A percentile compares a stretch with the other conserved stretches of the same genome.
These are phyloP conservation scores for Venturia effusa DNA, from an alignment of 2,329 filamentous ascomycete species.

Conservation along the genomic window DNA sequence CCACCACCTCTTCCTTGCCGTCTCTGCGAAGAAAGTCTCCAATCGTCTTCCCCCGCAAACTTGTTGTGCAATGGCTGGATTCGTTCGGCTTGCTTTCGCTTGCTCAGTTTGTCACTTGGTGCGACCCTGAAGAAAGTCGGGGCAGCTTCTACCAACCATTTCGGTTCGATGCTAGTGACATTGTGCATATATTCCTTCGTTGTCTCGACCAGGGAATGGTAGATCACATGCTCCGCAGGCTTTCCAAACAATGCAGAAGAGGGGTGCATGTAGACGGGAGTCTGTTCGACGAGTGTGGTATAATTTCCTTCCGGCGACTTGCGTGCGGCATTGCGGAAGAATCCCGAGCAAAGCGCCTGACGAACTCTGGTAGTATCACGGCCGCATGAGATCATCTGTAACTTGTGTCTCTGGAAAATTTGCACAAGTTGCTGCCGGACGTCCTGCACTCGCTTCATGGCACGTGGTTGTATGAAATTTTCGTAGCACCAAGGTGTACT, in stretches of 20 bases:
- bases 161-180: constrained; percentile 87
- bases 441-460: constrained; percentile 81
- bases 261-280: constrained; percentile 89
- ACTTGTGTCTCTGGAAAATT: constrained; percentile 88
- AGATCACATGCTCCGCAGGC: constrained; percentile 92
- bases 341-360: constrained; percentile 80
- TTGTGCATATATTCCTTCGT: constrained; percentile 98
- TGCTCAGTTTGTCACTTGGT: constrained; percentile 72
- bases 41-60: constrained; percentile 86
- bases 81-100: constrained; percentile 85
- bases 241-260: constrained; percentile 89
- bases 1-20: constrained; percentile 77
- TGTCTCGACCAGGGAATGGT: constrained; percentile 81
- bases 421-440: constrained; percentile 84
- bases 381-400: constrained; percentile 73
- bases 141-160: constrained; percentile 88
- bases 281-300: constrained; percentile 93
- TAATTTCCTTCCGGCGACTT: constrained; percentile 97
- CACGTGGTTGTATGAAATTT: constrained; percentile 90
- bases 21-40: constrained; percentile 81
- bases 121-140: constrained; percentile 99
- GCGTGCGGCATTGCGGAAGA: constrained; percentile 88
- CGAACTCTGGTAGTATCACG: constrained; percentile 79
- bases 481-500: constrained; percentile 91
- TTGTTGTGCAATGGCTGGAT: constrained; percentile 94